Base-by-base conservation (phyloP, 2,329 filamentous ascomycete species). In the Cytospora mali region DNA sequence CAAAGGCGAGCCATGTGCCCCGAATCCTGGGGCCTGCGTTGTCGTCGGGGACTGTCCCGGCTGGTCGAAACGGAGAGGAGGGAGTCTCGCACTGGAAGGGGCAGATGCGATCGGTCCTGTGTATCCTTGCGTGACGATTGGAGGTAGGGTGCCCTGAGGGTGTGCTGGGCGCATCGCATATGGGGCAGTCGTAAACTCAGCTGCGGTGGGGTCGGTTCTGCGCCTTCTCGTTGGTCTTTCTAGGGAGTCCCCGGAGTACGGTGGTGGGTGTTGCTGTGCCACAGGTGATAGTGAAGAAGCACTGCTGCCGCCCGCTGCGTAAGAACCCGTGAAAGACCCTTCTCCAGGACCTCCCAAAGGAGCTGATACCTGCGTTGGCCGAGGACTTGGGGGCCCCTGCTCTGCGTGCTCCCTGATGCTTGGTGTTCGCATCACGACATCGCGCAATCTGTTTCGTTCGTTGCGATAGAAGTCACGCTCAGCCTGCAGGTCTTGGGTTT, bases 391-490 rank as follows among this genome's bases (percentile, higher is more conserved):
- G 9, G 81, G 83, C 5, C 79, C 81, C 55, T 79, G 75, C 59
- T 79, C 79, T 4, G 81, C 83, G 56, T 80, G 76, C 35, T 85
- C 79, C 68, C 80, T 80, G 66, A 84, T 81, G 31, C 82, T 81
- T 2, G 86, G 83, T 4, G 85, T 84, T 66, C 85, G 82, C 55
- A 81, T 75, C 1, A 92, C 79, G 35, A 92, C 75, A n/a, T 88
- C 85, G 57, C 86, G 81, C 66, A 93, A 83, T 55, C 89, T 85
- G 69, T 93, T 88, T 55, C 91, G 81, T 69, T 95, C 91, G 10
- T 80, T 79, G 52, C 87, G 84, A 72, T 94, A 94, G 72, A 87
- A 92, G 64, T 94, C 89, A 31, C 84, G 80, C 69, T 93, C 88
- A 46, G 84, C 84, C 64, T 81, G 81, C 33, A 83, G 65, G 10